phyloP scores from a whole-genome alignment of 2,329 filamentous ascomycete species.

The Arthrobotrys conoides region DNA sequence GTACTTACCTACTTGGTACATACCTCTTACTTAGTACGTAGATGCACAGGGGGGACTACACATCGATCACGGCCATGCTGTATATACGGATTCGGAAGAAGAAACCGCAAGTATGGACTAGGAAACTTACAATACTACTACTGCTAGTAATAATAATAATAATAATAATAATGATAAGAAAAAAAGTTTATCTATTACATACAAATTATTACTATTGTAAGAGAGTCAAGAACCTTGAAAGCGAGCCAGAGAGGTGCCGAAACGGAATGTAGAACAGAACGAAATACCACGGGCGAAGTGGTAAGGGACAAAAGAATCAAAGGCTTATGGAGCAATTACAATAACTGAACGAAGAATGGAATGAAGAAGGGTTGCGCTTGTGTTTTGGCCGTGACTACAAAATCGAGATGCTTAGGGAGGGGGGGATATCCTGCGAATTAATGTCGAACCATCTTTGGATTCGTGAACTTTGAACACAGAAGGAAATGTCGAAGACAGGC shows the following conservation, averaged over 20 bases:
- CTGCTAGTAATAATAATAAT: no score
- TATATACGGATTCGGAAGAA: no score
- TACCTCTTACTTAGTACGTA: no score
- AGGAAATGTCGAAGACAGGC: constrained; percentile 21
- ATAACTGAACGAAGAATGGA: constrained; percentile 1
- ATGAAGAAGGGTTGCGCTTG: constrained; percentile 9
- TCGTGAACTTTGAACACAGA: constrained; percentile 42
- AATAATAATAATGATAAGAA: no score
- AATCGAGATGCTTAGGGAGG: constrained; percentile 25
- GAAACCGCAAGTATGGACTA: no score
- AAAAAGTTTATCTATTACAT: constrained; percentile 56
- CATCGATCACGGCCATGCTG: no score
- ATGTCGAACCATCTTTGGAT: constrained; percentile 32
- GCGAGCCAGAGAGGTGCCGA: constrained; percentile 25
- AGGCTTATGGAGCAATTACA: not conserved
- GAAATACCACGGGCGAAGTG: constrained; percentile 23
- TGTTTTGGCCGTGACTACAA: constrained; percentile 42
- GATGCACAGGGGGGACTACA: no score
- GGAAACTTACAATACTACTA: no score
- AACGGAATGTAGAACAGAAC: constrained; percentile 29
- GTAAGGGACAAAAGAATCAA: constrained; percentile 8
- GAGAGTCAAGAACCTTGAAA: constrained; percentile 25
- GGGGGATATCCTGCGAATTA: constrained; percentile 28
- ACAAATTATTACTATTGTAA: constrained; percentile 50
- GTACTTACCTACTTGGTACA: no score